phyloP scores from a whole-genome alignment of 2,329 filamentous ascomycete species.

The Neofusicoccum sp. region DNA sequence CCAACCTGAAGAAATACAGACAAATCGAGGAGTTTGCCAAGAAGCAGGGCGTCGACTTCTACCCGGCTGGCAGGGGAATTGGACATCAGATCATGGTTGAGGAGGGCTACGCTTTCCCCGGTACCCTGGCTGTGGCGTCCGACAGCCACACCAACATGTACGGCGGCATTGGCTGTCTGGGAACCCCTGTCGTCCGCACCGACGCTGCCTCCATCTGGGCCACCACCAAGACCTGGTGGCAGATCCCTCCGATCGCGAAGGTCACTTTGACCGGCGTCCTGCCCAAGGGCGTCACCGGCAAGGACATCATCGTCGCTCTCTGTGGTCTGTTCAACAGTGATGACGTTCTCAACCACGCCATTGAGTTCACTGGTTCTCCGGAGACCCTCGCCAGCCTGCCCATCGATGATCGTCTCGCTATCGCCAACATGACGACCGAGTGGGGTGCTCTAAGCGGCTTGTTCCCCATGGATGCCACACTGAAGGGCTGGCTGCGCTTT shows the following conservation, averaged over 20 bases:
- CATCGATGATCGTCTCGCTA: slow-evolving; percentile 71
- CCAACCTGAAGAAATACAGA: slow-evolving; percentile 78
- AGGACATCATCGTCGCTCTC: slow-evolving; percentile 89
- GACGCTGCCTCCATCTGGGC: slow-evolving; percentile 86
- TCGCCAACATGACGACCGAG: slow-evolving; percentile 79
- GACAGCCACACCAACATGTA: slow-evolving; percentile 82
- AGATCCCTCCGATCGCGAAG: slow-evolving; percentile 79
- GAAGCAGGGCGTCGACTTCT: slow-evolving; percentile 75
- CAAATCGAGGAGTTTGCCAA: slow-evolving; percentile 80
- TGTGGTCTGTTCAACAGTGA: slow-evolving; percentile 83
- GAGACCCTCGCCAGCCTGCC: slow-evolving; percentile 71
- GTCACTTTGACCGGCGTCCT: slow-evolving; percentile 74
- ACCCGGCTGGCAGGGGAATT: slow-evolving; percentile 74
- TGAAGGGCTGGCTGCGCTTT: slow-evolving; percentile 70
- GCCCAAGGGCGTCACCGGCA: slow-evolving; percentile 79
- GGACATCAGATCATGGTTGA: slow-evolving; percentile 93
- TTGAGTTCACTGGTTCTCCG: slow-evolving; percentile 82
- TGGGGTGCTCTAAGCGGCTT: slow-evolving; percentile 72
- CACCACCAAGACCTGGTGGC: slow-evolving; percentile 82
- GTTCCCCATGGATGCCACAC: slow-evolving; percentile 75
- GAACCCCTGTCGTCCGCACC: slow-evolving; percentile 80
- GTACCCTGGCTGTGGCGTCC: slow-evolving; percentile 75
- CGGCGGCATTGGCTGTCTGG: slow-evolving; percentile 72
- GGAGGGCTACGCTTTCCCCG: slow-evolving; percentile 80
- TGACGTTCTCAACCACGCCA: slow-evolving; percentile 85